These are phyloP conservation scores for Exserohilum turcica DNA, from an alignment of 2,329 filamentous ascomycete species.

Conservation along the genomic window DNA sequence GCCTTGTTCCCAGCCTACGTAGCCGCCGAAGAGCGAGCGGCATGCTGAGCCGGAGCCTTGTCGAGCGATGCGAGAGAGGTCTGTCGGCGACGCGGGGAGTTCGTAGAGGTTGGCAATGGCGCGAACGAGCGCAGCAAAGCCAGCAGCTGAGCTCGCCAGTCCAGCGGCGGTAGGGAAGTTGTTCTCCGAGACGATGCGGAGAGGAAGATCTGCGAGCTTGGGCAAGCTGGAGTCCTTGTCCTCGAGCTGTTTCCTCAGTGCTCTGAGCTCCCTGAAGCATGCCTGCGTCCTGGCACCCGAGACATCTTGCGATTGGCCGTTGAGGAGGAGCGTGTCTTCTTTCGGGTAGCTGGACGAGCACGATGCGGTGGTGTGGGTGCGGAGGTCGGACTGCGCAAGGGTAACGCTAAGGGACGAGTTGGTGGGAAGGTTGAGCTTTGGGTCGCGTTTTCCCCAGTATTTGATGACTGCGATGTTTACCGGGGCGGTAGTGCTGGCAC, in stretches of 20 bases:
- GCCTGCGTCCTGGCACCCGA: constrained; percentile 89
- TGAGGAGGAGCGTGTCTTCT: constrained; percentile 78
- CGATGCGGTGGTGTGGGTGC: constrained; percentile 93
- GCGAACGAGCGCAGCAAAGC: constrained; percentile 71
- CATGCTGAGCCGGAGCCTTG: constrained; percentile 96
- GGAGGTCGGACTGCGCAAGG: constrained; percentile 89
- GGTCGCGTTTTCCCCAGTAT: constrained; percentile 97
- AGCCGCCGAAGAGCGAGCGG: constrained; percentile 89
- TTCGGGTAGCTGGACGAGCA: constrained; percentile 74
- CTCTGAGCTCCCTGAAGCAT: constrained; percentile 84
- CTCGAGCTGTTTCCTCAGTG: constrained; percentile 78
- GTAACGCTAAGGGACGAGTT: constrained; percentile 98
- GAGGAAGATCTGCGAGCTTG: constrained; percentile 74
- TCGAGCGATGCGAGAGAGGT: constrained; percentile 85
- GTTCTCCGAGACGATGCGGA: constrained; percentile 93
- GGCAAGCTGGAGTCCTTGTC: constrained; percentile 73
- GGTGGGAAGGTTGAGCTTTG: constrained; percentile 92
- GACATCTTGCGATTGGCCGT: constrained; percentile 81
- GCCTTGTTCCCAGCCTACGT: constrained; percentile 92
- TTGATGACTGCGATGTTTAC: constrained; percentile 99
- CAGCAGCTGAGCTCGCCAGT: constrained; percentile 70
- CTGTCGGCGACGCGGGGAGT: constrained; percentile 77
- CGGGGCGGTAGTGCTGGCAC: constrained; percentile 92
- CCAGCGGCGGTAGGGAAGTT: constrained; percentile 99
- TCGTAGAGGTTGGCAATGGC: constrained; percentile 92